Evolutionary conservation across 1,139 yeast species (phyloP), one percentile per base, ranked within the genome.

Genomic region (Sugiyamaella sp.): DNA sequence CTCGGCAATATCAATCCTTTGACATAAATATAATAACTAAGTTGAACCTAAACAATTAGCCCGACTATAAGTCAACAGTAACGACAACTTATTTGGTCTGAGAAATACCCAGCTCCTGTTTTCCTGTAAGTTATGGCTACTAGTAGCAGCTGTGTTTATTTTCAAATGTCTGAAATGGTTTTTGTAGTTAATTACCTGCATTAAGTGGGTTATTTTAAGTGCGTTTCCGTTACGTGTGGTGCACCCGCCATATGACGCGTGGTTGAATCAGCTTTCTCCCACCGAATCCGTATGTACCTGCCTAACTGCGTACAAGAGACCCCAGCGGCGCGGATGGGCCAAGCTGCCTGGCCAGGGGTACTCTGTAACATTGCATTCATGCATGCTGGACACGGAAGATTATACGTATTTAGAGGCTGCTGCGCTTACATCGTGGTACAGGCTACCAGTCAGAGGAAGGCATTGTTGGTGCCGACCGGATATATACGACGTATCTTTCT

Each of bases 161-260:
- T 21, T 25, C 19, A 16, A 9, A 14, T 14, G 45, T 14, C 27
- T 25, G 35, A 14, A n/a, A 21, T 14, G 33, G 45, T 14, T 37
- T n/a, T 37, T 41, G 45, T 41, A 35, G 45, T 41, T 41, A 24
- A 25, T 41, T 24, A 22, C 20, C 45, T 41, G 45, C 45, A 41
- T 41, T 41, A 3, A 21, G 45, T 2, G 16, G n/a, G 10, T 10
- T 24, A 16, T 29, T 41, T 41, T 41, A 9, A 10, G 12, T 41
- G 42, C 42, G 19, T 25, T 35, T 9, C 19, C 19, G 20, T 20
- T 38, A 20, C 42, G 42, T 38, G 25, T 38, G 25, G 16, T 29
- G 35, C 35, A 12, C n/a, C n/a, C n/a, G n/a, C 35, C 35, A 29
- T 14, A 12, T 4, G 14, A 29, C 35, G 35, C 35, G 35, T 29